A percentile compares a stretch with the other conserved stretches of the same genome.
phyloP scores from a whole-genome alignment of 345 rosid genomes.

The Aquilaria yunnanensis region DNA sequence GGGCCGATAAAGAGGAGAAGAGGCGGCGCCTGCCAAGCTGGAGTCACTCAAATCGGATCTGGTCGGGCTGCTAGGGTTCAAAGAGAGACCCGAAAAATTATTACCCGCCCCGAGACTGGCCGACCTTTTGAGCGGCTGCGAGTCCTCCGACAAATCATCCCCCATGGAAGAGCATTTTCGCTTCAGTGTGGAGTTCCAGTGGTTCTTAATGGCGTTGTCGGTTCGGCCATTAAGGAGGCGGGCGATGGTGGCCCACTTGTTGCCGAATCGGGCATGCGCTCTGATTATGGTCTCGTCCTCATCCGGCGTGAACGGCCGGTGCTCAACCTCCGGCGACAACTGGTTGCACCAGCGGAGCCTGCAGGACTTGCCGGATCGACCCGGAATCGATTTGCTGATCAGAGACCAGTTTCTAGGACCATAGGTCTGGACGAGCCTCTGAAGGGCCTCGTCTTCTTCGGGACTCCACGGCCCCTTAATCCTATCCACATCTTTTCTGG shows the following conservation, averaged over 20 bases:
- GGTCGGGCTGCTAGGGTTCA: conserved; percentile 57
- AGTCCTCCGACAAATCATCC: conserved; percentile 24
- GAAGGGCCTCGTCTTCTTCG: conserved; percentile 69
- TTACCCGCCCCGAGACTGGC: conserved; percentile 50
- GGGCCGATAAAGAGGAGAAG: conserved; percentile 40
- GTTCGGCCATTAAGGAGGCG: conserved; percentile 73
- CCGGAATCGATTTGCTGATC: conserved; percentile 78
- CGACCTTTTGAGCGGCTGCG: conserved; percentile 57
- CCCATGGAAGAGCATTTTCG: conserved; percentile 47
- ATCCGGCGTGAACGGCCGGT: conserved; percentile 58
- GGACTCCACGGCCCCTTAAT: conserved; percentile 91
- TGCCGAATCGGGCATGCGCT: conserved; percentile 71
- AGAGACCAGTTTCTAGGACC: conserved; percentile 80
- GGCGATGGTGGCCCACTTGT: conserved; percentile 84
- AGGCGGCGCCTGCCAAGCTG: conserved; percentile 29
- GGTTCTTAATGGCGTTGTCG: conserved; percentile 76
- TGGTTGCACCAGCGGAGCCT: conserved; percentile 85
- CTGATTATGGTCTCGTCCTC: conserved; percentile 56
- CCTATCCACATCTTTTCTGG: conserved; percentile 50
- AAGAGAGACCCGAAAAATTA: conserved; percentile 33
- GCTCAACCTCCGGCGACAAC: conserved; percentile 79
- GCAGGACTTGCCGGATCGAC: conserved; percentile 78
- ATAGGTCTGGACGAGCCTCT: conserved; percentile 47
- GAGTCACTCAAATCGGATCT: conserved; percentile 74
- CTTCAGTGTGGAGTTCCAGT: conserved; percentile 82